Percentiles rank a stretch among this genome's conserved stretches.
Evolutionary conservation across 2,329 filamentous ascomycete genomes (phyloP).

Genomic region (Fusarium camptoceras): DNA sequence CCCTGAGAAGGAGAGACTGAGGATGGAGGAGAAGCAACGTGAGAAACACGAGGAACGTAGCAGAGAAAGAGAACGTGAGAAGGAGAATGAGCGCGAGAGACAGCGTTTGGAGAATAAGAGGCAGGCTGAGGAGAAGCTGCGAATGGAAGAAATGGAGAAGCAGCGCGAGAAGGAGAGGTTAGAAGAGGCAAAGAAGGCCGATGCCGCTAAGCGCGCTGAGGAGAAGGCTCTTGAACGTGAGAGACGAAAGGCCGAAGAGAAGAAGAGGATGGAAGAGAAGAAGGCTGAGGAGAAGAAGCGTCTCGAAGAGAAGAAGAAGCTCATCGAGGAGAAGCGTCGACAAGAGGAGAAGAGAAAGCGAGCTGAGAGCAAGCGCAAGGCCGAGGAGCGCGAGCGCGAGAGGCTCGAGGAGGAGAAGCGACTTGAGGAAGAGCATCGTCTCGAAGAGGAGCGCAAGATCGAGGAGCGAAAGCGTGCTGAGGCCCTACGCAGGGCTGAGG

Average conservation of each 20-base stretch:
- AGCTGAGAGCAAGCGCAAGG: constrained; percentile 11
- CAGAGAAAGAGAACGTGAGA: constrained; percentile 22
- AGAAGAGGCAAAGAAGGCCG: constrained; percentile 8
- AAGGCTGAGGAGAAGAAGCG: constrained; percentile 14
- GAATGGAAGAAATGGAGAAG: constrained; percentile 18
- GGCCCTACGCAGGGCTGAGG: constrained; percentile 14
- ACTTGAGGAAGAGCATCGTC: constrained; percentile 12
- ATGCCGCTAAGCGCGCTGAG: constrained; percentile 7
- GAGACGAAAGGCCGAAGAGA: constrained; percentile 1
- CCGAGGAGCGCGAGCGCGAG: constrained; percentile 12
- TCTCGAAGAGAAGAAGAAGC: constrained; percentile 19
- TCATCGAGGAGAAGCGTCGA: constrained; percentile 18
- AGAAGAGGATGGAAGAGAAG: constrained; percentile 18
- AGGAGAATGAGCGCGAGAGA: constrained; percentile 21
- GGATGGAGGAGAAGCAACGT: constrained; percentile 7
- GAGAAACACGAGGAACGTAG: constrained; percentile 11
- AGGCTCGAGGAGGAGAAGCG: constrained; percentile 18
- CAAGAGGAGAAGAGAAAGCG: constrained; percentile 15
- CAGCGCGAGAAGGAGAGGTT: constrained; percentile 13
- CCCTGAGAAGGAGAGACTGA: constrained; percentile 24
- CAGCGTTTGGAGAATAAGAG: constrained; percentile 22
- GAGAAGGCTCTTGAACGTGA: constrained; percentile 7
- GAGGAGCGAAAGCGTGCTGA: constrained; percentile 19
- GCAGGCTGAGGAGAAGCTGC: constrained; percentile 12
- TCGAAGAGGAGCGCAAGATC: constrained; percentile 22